Evolutionary conservation across 176 grass and related monocot species (phyloP).

Genomic region (Lolium rigidum): DNA sequence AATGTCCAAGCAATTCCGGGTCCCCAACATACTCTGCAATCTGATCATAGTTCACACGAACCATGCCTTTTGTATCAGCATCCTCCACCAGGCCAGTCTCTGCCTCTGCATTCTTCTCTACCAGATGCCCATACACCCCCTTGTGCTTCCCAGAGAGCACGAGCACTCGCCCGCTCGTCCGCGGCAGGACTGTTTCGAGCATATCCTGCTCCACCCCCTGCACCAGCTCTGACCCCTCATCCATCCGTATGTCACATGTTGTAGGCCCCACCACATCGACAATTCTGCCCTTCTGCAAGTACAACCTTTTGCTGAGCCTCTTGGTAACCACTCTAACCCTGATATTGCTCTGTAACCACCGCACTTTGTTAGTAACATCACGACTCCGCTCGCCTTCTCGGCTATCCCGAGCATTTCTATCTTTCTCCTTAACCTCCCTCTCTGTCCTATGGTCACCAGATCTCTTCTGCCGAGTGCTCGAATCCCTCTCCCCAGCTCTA

Average conservation of each 20-base stretch:
- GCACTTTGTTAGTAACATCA: slow-evolving; percentile 39
- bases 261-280: slow-evolving; percentile 88
- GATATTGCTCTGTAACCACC: slow-evolving; percentile 87
- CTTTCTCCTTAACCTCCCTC: slow-evolving; percentile 49
- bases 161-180: slow-evolving; percentile 70
- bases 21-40: slow-evolving; percentile 90
- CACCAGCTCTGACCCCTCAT: slow-evolving; percentile 68
- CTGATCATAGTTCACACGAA: slow-evolving; percentile 78
- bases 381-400: slow-evolving; percentile 36
- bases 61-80: slow-evolving; percentile 72
- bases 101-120: slow-evolving; percentile 67
- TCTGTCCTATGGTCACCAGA: slow-evolving; percentile 37
- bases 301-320: slow-evolving; percentile 70
- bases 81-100: slow-evolving; percentile 75
- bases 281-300: slow-evolving; percentile 83
- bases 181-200: slow-evolving; percentile 90
- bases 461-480: slow-evolving; percentile 42
- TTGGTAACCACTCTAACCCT: slow-evolving; percentile 86
- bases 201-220: slow-evolving; percentile 94
- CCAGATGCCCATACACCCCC: slow-evolving; percentile 77
- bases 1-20: slow-evolving; percentile 75
- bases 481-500: slow-evolving; percentile 42
- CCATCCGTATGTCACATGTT: slow-evolving; percentile 82
- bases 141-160: slow-evolving; percentile 88
- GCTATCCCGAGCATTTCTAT: slow-evolving; percentile 38